Conservation (phyloP, 2,329 filamentous ascomycete genomes). For the Trichoderma sp. region DNA sequence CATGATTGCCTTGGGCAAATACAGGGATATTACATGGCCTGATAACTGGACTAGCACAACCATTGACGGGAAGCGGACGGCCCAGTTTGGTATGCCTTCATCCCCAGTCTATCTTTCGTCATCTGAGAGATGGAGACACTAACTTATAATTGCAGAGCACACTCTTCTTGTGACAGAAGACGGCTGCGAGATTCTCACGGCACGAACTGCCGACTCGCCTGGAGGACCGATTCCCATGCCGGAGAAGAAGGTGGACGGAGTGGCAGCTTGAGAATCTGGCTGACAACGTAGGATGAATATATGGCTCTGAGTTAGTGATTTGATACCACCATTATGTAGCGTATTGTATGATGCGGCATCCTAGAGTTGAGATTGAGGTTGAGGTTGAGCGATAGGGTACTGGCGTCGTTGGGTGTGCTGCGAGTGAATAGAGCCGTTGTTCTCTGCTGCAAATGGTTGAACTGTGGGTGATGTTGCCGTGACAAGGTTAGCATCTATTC, state of each 20-base stretch:
- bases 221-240: slow-evolving; percentile 69
- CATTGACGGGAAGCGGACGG: slow-evolving; percentile 81
- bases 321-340: slow-evolving; percentile 10
- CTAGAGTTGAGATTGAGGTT: neutral
- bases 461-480: neutral
- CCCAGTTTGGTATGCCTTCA: slow-evolving; percentile 74
- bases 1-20: slow-evolving; percentile 92
- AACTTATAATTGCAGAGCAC: slow-evolving; percentile 57
- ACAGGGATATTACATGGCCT: slow-evolving; percentile 93
- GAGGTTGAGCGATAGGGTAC: neutral
- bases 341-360: slow-evolving; percentile 5
- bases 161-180: slow-evolving; percentile 80
- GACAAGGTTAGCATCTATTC: neutral
- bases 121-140: slow-evolving; percentile 20
- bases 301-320: slow-evolving; percentile 5
- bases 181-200: slow-evolving; percentile 78
- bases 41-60: slow-evolving; percentile 99
- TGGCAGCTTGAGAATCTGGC: neutral
- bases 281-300: neutral
- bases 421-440: slow-evolving; percentile 11
- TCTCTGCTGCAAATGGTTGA: neutral
- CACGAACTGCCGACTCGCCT: slow-evolving; percentile 68
- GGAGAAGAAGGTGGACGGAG: slow-evolving; percentile 22
- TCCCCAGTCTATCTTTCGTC: neutral
- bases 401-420: neutral